A percentile compares a stretch with the other conserved stretches of the same genome.
These are phyloP conservation scores for Mitragyna speciosa DNA, from an alignment of 257 asterid genomes.

Conservation along the genomic window DNA sequence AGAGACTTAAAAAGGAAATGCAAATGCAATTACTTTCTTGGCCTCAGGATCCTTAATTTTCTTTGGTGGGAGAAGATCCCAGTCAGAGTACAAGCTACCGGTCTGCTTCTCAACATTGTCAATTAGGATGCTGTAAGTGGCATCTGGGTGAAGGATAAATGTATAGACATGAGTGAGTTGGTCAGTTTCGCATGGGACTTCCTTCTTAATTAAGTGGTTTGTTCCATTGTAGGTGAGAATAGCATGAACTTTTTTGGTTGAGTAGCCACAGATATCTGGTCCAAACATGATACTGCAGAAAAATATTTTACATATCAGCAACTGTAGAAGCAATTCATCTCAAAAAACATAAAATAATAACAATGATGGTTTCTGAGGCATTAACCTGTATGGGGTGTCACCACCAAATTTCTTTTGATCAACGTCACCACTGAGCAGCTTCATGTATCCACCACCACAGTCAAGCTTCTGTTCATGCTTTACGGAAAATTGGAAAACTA, in stretches of 20 bases:
- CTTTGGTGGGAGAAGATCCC: constrained; percentile 93
- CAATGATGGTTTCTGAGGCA: background rate
- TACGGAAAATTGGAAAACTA: constrained; percentile 90
- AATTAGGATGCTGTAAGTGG: constrained; percentile 85
- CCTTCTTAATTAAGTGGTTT: constrained; percentile 84
- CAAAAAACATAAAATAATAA: background rate
- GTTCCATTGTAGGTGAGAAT: constrained; percentile 65
- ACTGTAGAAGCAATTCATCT: background rate
- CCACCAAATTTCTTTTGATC: constrained; percentile 96
- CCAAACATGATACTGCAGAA: constrained; percentile 95
- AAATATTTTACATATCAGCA: constrained; percentile 27
- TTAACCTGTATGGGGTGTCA: constrained; percentile 91
- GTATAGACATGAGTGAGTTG: constrained; percentile 93
- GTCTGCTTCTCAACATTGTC: constrained; percentile 92
- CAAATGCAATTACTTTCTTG: constrained; percentile 60
- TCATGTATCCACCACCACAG: constrained; percentile 99
- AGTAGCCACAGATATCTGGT: constrained; percentile 91
- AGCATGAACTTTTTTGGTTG: constrained; percentile 86
- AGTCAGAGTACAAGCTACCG: constrained; percentile 89
- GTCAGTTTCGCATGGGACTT: constrained; percentile 97
- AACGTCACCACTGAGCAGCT: constrained; percentile 75
- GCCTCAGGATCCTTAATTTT: constrained; percentile 90
- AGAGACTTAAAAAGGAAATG: background rate
- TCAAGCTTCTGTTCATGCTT: constrained; percentile 99
- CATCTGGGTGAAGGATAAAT: constrained; percentile 89